phyloP scores from a whole-genome alignment of 352 stramenopile species.

The Blastocystis sp. region DNA sequence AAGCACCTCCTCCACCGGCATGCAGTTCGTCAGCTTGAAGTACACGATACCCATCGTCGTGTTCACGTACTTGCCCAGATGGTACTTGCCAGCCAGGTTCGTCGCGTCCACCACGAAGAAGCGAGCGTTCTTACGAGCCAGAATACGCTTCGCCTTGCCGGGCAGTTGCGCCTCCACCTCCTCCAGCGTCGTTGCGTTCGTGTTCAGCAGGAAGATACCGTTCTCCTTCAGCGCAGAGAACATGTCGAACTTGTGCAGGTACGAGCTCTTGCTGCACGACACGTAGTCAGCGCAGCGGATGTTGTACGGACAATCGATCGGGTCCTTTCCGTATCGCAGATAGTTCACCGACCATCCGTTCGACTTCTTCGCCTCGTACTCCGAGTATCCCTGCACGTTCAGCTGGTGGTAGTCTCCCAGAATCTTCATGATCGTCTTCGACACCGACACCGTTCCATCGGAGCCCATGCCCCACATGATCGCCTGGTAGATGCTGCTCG shows the following conservation, averaged over 20 bases:
- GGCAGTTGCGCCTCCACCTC: constrained; percentile 63
- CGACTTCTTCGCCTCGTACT: constrained; percentile 66
- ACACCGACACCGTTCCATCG: constrained; percentile 65
- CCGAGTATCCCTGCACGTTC: constrained; percentile 65
- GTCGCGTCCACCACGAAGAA: constrained; percentile 61
- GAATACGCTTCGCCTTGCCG: constrained; percentile 62
- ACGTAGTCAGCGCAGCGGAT: constrained; percentile 62
- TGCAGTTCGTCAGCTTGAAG: constrained; percentile 63
- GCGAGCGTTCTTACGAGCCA: constrained; percentile 61
- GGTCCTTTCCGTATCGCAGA: constrained; percentile 61
- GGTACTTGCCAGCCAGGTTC: constrained; percentile 61
- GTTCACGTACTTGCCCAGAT: constrained; percentile 64
- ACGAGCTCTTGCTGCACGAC: constrained; percentile 65
- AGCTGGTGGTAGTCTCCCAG: constrained; percentile 63
- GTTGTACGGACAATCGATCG: constrained; percentile 59
- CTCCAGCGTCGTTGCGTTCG: constrained; percentile 61
- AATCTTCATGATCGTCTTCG: constrained; percentile 65
- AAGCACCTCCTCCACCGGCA: constrained; percentile 63
- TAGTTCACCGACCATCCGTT: constrained; percentile 64
- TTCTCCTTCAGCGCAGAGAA: constrained; percentile 62
- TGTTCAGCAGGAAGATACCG: constrained; percentile 66
- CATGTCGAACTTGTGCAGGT: constrained; percentile 66
- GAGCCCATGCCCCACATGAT: constrained; percentile 76
- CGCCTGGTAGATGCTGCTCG: constrained; percentile 70
- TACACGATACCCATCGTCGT: constrained; percentile 65